phyloP scores from a whole-genome alignment of 768 basidiomycete species.

The Calocybe cyanea region DNA sequence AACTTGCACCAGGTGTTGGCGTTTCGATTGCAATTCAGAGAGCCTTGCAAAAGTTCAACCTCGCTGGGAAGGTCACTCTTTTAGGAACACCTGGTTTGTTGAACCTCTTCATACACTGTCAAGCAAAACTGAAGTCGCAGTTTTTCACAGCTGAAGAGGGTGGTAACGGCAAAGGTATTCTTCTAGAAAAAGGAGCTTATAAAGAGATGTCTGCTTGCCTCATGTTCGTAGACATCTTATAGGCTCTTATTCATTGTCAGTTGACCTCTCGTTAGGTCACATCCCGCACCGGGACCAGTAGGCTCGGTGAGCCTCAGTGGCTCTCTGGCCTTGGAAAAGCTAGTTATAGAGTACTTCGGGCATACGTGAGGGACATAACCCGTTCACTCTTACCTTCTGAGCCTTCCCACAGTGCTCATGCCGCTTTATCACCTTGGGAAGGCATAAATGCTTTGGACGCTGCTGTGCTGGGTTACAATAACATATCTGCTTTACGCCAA shows the following conservation, averaged over 20 bases:
- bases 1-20: conserved; percentile 49
- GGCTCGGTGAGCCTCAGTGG: conserved; percentile 62
- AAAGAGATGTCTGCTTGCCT: conserved; percentile 73
- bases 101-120: neutral
- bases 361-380: conserved; percentile 56
- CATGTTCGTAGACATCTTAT: conserved; percentile 56
- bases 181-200: conserved; percentile 73
- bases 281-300: conserved; percentile 75
- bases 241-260: conserved; percentile 60
- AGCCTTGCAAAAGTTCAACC: conserved; percentile 55
- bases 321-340: conserved; percentile 57
- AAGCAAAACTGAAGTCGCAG: neutral
- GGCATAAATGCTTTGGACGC: conserved; percentile 83
- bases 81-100: conserved; percentile 72
- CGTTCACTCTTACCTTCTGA: neutral
- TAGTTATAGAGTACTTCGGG: conserved; percentile 65
- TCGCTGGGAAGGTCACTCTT: conserved; percentile 65
- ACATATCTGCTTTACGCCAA: conserved; percentile 76
- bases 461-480: conserved; percentile 80
- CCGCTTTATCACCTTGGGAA: conserved; percentile 80
- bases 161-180: conserved; percentile 64
- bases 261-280: conserved; percentile 50
- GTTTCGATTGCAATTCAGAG: conserved; percentile 67
- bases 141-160: conserved; percentile 65
- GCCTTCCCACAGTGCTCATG: conserved; percentile 57